A percentile compares a stretch with the other conserved stretches of the same genome.
Evolutionary conservation across 768 basidiomycete species (phyloP).

Genomic region (Lentinula detonsa): DNA sequence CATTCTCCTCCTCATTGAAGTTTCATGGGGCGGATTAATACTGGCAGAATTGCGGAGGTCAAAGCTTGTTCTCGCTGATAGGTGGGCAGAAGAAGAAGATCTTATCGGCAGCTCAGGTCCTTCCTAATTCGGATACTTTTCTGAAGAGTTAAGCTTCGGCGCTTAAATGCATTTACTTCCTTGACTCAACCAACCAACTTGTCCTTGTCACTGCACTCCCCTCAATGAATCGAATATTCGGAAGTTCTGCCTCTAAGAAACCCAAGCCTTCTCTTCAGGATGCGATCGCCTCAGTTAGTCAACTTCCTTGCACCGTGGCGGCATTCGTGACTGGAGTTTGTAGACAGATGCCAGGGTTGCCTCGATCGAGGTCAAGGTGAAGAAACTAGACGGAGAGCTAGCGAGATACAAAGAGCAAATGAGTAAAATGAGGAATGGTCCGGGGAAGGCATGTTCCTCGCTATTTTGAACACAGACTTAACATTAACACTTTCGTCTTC

Average conservation of each 20-base stretch:
- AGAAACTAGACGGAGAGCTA: conserved; percentile 93
- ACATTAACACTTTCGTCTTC: not conserved
- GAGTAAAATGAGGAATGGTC: conserved; percentile 87
- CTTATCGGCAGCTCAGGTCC: not conserved
- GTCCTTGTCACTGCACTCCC: not conserved
- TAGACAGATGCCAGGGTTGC: conserved; percentile 86
- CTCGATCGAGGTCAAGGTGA: conserved; percentile 92
- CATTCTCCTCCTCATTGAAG: not conserved
- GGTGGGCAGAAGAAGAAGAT: not conserved
- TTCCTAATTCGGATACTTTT: not conserved
- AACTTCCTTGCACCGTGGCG: not conserved
- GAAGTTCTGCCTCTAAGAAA: conserved; percentile 66
- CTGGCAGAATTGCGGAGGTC: not conserved
- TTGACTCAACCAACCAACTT: not conserved
- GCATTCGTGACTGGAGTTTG: not conserved
- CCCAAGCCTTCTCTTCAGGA: conserved; percentile 85
- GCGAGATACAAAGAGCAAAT: conserved; percentile 92
- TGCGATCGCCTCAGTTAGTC: conserved; percentile 80
- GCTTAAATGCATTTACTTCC: not conserved
- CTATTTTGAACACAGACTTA: not conserved
- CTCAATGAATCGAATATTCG: conserved; percentile 82
- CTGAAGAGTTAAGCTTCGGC: not conserved
- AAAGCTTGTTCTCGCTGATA: not conserved
- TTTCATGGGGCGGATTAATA: not conserved
- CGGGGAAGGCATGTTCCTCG: conserved; percentile 72